Base-by-base conservation (phyloP, 306 rosid genomes). In the Medicago ruthenica region DNA sequence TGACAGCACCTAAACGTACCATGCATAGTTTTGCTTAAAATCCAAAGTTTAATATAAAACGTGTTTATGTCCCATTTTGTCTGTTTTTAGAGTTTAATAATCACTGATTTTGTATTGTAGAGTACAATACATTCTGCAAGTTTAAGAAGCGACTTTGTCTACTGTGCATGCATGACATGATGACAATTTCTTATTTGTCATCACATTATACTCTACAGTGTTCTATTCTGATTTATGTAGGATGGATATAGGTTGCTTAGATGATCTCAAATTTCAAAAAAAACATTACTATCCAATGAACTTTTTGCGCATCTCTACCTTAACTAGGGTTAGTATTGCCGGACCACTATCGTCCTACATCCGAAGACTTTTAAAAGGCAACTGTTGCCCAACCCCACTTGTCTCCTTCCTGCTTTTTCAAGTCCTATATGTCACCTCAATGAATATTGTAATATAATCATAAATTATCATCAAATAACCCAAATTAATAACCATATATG, bases 121-220 rank as follows among this genome's bases (percentile, higher is more conserved):
- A 53, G 80, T 31, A 72, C 76, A 48, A 64, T 44, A 65, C 17
- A 37, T 37, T 64, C 47, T 57, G 82, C 45, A 64, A 66, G 62
- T 16, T 9, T 42, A 8, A 76, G 63, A 59, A 65, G 63, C 14
- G 53, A 39, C 53, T 61, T 18, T 50, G 70, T 59, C 13, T 3
- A 64, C 76, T 81, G 79, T 84, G 78, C 85, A 74, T 85, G 85
- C 79, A 68, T 73, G 78, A 60, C 67, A 74, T 51, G 72, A 70
- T 78, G 83, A 61, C 80, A 81, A 74, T 83, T 82, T 79, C 66
- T 63, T 34, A 9, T 65, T 71, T 78, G 77, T 79, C 78, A 65
- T 76, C 16, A 51, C 45, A 70, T 57, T 15, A 36, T 31, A 15
- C 15, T 76, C 60, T 21, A 70, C 79, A 65, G 81, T 76, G 70